Percentiles rank a stretch among this genome's conserved stretches.
Conservation (phyloP, 345 rosid genomes). For the Clausena lansium region DNA sequence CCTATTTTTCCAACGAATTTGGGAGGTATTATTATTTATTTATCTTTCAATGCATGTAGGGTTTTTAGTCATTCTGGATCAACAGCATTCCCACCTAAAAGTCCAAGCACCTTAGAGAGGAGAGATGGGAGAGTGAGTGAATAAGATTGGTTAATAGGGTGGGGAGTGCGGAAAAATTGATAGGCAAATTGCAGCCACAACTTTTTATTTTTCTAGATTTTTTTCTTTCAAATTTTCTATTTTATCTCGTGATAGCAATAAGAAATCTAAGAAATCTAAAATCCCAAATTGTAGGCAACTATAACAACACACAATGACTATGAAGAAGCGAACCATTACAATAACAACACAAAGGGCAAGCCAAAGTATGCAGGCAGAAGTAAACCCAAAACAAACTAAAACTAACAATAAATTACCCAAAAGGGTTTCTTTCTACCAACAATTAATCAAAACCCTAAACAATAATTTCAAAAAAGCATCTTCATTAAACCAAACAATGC, state of each 20-base stretch:
- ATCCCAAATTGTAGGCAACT: neutral
- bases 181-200: no score
- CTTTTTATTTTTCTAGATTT: no score
- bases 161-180: no score
- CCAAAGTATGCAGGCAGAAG: neutral
- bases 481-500: neutral
- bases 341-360: neutral
- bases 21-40: neutral
- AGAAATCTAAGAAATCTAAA: neutral
- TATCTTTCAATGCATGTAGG: neutral
- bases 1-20: neutral
- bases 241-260: no score
- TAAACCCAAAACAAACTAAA: neutral
- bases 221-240: no score
- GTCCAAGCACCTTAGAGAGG: no score
- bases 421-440: neutral
- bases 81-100: no score
- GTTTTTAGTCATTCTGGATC: no score
- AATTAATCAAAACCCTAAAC: constrained; percentile 28
- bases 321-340: neutral
- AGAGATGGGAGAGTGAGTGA: no score
- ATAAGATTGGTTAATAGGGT: no score
- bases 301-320: neutral
- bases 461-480: constrained; percentile 10
- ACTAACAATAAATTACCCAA: neutral